Evolutionary conservation across 129 eudicot species (phyloP).

Genomic region (Flaveria bidentis): DNA sequence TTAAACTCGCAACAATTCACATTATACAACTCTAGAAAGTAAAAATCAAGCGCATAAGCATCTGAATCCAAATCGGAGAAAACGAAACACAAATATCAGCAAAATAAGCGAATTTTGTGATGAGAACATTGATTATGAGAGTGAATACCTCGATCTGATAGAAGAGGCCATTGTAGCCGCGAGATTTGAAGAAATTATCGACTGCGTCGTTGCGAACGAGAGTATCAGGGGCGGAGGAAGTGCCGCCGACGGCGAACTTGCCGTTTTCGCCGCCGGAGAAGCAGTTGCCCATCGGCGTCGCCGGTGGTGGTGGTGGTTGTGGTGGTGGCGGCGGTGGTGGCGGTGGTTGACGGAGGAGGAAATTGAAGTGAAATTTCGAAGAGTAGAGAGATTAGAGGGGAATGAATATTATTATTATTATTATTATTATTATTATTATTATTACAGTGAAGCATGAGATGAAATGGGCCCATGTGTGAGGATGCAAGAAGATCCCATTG

Average conservation of each 20-base stretch:
- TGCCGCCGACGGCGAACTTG: constrained; percentile 70
- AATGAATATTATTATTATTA: constrained; percentile 18
- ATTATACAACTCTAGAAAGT: neutral
- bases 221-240: constrained; percentile 32
- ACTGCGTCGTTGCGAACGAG: constrained; percentile 74
- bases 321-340: neutral
- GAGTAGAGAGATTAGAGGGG: neutral
- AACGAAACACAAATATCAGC: neutral
- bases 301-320: neutral
- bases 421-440: constrained; percentile 24
- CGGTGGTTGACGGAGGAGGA: constrained; percentile 14
- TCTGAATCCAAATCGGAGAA: constrained; percentile 2
- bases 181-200: constrained; percentile 60
- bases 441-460: constrained; percentile 24
- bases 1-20: neutral
- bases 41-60: neutral
- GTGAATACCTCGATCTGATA: constrained; percentile 86
- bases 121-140: neutral
- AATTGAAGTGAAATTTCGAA: constrained; percentile 14
- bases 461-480: constrained; percentile 22
- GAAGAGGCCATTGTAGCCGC: constrained; percentile 61
- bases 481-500: neutral
- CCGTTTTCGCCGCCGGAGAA: constrained; percentile 75
- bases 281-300: constrained; percentile 68
- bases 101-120: constrained; percentile 17